Conservation (phyloP, 176 grass and related monocot species). For the Carex parvula region DNA sequence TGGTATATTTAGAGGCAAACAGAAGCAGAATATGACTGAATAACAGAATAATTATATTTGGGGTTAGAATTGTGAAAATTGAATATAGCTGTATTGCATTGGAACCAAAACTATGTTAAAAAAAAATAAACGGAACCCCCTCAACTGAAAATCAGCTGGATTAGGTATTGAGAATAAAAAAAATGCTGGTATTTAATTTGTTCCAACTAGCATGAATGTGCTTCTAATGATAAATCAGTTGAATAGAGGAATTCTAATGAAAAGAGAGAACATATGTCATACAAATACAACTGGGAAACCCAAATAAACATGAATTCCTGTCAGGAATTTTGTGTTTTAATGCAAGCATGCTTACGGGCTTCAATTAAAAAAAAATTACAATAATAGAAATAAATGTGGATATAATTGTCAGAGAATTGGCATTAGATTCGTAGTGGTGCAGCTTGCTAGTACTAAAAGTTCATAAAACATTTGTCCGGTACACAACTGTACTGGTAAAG, state of each 20-base stretch:
- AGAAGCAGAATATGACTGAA: not conserved
- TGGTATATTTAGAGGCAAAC: constrained; percentile 3
- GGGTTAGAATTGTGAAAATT: not conserved
- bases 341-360: no score
- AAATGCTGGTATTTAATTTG: not conserved
- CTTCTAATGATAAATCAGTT: not conserved
- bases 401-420: not conserved
- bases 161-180: not conserved
- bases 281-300: not conserved
- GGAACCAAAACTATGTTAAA: not conserved
- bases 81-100: not conserved
- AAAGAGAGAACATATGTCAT: not conserved
- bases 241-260: not conserved
- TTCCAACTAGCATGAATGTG: not conserved
- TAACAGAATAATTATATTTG: not conserved
- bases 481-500: not conserved
- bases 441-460: not conserved
- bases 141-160: not conserved
- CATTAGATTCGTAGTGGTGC: not conserved
- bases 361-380: no score
- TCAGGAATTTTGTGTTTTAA: no score
- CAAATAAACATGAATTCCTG: not conserved
- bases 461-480: not conserved
- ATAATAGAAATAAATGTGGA: not conserved
- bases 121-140: not conserved